Percentiles rank a stretch among this genome's conserved stretches.
Conservation (phyloP, 345 rosid species). For the Eucalyptus urophylla region DNA sequence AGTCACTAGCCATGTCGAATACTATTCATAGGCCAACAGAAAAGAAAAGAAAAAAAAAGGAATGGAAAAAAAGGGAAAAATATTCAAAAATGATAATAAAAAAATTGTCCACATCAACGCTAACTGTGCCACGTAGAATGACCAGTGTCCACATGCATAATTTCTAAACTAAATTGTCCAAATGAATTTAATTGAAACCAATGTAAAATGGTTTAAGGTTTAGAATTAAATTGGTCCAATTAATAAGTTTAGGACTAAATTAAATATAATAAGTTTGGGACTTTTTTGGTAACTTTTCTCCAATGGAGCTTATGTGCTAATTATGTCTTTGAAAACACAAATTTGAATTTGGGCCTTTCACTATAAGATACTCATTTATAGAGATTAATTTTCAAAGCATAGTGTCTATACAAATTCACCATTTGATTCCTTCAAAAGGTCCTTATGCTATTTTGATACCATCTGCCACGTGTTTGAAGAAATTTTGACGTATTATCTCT, state of each 20-base stretch:
- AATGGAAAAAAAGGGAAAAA: not conserved
- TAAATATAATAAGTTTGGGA: too few relatives aligned
- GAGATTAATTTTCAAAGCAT: not conserved
- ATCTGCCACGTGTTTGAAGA: not conserved
- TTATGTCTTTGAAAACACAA: not conserved
- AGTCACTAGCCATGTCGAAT: too few relatives aligned
- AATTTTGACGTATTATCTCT: not conserved
- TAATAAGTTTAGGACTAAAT: too few relatives aligned
- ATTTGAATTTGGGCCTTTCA: not conserved
- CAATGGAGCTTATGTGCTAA: not conserved
- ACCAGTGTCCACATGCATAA: not conserved
- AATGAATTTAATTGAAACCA: too few relatives aligned
- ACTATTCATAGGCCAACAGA: too few relatives aligned
- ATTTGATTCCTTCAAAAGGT: not conserved
- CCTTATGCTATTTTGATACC: not conserved
- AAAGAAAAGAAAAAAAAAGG: too few relatives aligned
- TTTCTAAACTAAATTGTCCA: not conserved
- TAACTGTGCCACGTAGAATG: too few relatives aligned
- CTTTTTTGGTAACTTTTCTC: not conserved
- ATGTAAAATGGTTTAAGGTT: too few relatives aligned
- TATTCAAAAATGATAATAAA: too few relatives aligned
- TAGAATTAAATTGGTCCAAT: not conserved
- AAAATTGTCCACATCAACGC: accelerated
- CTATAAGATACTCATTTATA: not conserved
- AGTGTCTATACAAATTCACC: not conserved